Evolutionary conservation across 192 early-diverging fungal genomes (phyloP).

Genomic region (Backusella morwellensis): DNA sequence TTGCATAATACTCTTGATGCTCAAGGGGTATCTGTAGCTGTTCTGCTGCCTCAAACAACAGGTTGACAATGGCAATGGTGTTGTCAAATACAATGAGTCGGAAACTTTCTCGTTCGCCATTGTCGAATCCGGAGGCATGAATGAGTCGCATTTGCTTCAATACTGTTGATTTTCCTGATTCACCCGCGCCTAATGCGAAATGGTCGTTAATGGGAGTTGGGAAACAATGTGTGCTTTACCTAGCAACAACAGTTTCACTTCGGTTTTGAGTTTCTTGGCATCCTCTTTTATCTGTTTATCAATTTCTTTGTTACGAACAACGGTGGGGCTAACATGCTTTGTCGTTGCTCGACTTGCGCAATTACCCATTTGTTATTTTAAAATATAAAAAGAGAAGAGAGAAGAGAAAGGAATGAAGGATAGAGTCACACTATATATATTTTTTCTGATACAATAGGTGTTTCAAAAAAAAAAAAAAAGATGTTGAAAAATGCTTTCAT

Average conservation of each 20-base stretch:
- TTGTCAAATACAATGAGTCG: slow-evolving; percentile 43
- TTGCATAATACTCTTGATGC: slow-evolving; percentile 11
- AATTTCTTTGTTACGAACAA: slow-evolving; percentile 20
- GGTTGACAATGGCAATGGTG: slow-evolving; percentile 39
- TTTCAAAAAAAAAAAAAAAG: not conserved
- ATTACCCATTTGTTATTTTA: not conserved
- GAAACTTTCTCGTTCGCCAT: slow-evolving; percentile 40
- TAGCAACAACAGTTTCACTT: slow-evolving; percentile 36
- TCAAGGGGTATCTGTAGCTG: not conserved
- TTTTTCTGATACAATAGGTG: not conserved
- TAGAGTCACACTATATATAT: too few relatives aligned
- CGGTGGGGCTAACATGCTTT: not conserved
- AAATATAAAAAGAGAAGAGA: not conserved
- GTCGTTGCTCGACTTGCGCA: not conserved
- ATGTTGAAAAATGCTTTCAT: not conserved
- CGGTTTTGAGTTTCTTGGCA: slow-evolving; percentile 28
- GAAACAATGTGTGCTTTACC: slow-evolving; percentile 2
- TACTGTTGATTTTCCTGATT: slow-evolving; percentile 57
- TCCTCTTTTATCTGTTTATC: slow-evolving; percentile 33
- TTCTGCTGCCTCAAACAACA: slow-evolving; percentile 42
- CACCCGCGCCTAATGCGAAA: slow-evolving; percentile 43
- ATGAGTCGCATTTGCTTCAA: slow-evolving; percentile 52
- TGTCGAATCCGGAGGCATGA: slow-evolving; percentile 44
- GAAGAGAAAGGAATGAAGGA: not conserved
- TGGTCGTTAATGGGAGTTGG: too few relatives aligned